Evolutionary conservation across 2,329 filamentous ascomycete genomes (phyloP).

Genomic region (Curvularia lunata): DNA sequence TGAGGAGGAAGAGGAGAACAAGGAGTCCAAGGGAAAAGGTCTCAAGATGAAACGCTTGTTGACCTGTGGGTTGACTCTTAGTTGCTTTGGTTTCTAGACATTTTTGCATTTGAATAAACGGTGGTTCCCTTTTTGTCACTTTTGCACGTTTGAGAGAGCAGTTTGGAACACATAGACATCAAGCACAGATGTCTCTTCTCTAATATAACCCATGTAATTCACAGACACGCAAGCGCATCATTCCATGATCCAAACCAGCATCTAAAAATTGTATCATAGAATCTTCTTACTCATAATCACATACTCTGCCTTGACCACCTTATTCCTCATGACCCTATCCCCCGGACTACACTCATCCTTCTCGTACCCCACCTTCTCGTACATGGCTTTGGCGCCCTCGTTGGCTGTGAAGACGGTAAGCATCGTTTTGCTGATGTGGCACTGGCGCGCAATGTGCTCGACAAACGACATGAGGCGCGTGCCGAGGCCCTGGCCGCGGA

Average conservation of each 20-base stretch:
- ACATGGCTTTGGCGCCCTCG: slow-evolving; percentile 63
- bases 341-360: slow-evolving; percentile 61
- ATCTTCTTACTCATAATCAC: slow-evolving; percentile 38
- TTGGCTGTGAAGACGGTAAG: slow-evolving; percentile 74
- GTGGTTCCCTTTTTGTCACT: neutral
- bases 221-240: neutral
- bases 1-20: slow-evolving; percentile 68
- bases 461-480: slow-evolving; percentile 64
- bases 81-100: neutral
- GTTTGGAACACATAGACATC: neutral
- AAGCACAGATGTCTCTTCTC: neutral
- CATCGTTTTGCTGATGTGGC: slow-evolving; percentile 71
- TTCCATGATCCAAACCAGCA: neutral
- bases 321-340: slow-evolving; percentile 47
- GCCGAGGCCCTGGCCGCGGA: slow-evolving; percentile 69
- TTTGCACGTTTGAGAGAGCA: neutral
- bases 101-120: neutral
- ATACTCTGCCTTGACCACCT: slow-evolving; percentile 33
- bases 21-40: slow-evolving; percentile 15
- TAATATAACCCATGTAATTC: neutral
- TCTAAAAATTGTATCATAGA: neutral
- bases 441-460: slow-evolving; percentile 59
- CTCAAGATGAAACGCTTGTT: slow-evolving; percentile 5
- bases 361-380: slow-evolving; percentile 63
- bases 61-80: neutral